Conservation (phyloP, 768 basidiomycete species). For the Pisolithus tinctorius region DNA sequence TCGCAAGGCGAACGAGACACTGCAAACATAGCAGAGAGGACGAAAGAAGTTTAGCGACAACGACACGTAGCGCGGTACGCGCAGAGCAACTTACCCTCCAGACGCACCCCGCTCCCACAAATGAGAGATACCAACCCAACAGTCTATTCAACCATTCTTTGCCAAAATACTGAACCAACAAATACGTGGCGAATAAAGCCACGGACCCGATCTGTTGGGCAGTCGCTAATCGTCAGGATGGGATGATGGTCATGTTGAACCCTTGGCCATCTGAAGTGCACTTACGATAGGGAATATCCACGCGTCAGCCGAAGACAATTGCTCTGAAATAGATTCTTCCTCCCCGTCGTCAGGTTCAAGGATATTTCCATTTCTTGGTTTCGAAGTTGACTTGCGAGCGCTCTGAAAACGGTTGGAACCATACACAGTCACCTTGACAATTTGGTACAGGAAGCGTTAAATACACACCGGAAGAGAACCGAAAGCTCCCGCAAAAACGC, state of each 20-base stretch:
- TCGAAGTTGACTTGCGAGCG: not conserved
- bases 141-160: conserved; percentile 80
- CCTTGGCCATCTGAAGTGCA: conserved; percentile 6
- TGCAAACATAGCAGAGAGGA: conserved; percentile 16
- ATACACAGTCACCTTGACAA: not conserved
- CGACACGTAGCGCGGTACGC: not conserved
- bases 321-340: conserved; percentile 49
- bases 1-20: conserved; percentile 47
- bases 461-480: conserved; percentile 58
- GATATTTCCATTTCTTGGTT: conserved; percentile 7
- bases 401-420: conserved; percentile 3
- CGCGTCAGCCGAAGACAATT: conserved; percentile 61
- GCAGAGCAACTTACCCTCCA: conserved; percentile 48
- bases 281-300: conserved; percentile 73
- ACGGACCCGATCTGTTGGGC: conserved; percentile 58
- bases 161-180: conserved; percentile 68
- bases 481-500: conserved; percentile 65
- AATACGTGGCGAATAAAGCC: conserved; percentile 61
- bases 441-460: too few species aligned
- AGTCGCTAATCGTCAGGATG: not conserved
- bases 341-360: conserved; percentile 43
- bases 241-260: too few species aligned
- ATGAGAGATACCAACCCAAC: conserved; percentile 67
- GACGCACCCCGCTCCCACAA: conserved; percentile 58
- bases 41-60: not conserved